Conservation (phyloP, 768 basidiomycete species). For the Leccinum truebloodii region DNA sequence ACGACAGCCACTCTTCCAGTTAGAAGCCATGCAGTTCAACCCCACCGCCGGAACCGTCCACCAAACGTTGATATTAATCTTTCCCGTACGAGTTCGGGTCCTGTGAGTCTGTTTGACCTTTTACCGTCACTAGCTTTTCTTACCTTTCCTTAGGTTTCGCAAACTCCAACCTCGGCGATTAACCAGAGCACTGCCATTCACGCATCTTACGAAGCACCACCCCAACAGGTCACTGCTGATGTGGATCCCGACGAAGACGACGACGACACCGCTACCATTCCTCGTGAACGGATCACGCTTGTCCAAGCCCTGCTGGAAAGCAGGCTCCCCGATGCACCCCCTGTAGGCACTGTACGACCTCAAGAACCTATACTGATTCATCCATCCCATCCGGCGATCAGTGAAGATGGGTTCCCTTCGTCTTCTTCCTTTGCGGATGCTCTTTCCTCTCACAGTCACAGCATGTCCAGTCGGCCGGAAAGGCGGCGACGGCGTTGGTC, state of each 20-base stretch:
- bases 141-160: constrained; percentile 65
- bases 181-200: constrained; percentile 23
- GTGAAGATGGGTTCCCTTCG: constrained; percentile 44
- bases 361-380: constrained; percentile 71
- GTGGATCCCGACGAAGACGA: constrained; percentile 60
- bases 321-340: constrained; percentile 72
- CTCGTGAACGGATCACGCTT: constrained; percentile 66
- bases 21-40: constrained; percentile 29
- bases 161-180: constrained; percentile 42
- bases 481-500: constrained; percentile 73
- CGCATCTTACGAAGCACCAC: constrained; percentile 24
- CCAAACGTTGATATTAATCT: constrained; percentile 66
- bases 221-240: constrained; percentile 39
- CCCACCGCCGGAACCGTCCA: constrained; percentile 56
- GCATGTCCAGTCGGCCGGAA: constrained; percentile 32
- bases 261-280: constrained; percentile 40
- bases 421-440: constrained; percentile 52
- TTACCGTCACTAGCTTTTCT: constrained; percentile 65
- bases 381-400: constrained; percentile 39
- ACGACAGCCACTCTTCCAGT: constrained; percentile 29
- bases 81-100: constrained; percentile 35
- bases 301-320: constrained; percentile 78
- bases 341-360: constrained; percentile 60
- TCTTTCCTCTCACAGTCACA: constrained; percentile 35
- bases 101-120: constrained; percentile 45